phyloP scores from a whole-genome alignment of 345 rosid genomes.

The Fremontodendron californicum region DNA sequence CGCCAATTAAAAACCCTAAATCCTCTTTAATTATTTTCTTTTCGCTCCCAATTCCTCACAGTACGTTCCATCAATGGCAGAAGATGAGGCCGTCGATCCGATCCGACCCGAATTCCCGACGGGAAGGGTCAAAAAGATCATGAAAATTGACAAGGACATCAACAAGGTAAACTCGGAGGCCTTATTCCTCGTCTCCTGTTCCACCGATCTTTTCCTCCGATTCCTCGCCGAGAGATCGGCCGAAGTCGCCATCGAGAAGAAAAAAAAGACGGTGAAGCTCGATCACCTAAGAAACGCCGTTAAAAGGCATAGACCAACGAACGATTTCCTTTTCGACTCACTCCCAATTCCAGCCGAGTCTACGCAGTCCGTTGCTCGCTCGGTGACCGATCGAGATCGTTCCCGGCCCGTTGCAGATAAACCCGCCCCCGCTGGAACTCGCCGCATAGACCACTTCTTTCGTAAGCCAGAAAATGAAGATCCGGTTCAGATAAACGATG shows the following conservation, averaged over 20 bases:
- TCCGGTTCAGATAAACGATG: conserved; percentile 30
- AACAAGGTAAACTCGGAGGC: conserved; percentile 87
- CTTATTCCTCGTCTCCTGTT: conserved; percentile 50
- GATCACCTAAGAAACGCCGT: conserved; percentile 65
- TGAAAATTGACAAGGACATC: conserved; percentile 85
- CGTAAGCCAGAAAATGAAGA: conserved; percentile 35
- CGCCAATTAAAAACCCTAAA: neutral
- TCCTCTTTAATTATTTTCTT: conserved; percentile 30
- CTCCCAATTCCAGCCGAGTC: conserved; percentile 55
- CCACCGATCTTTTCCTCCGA: conserved; percentile 67
- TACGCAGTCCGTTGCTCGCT: conserved; percentile 25
- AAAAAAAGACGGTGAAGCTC: conserved; percentile 61
- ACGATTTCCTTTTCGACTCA: conserved; percentile 83
- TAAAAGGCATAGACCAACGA: conserved; percentile 68
- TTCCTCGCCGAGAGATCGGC: conserved; percentile 70
- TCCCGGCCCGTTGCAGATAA: conserved; percentile 11
- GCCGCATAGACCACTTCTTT: conserved; percentile 63
- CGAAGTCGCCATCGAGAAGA: conserved; percentile 52
- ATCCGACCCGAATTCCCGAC: conserved; percentile 41
- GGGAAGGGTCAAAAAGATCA: conserved; percentile 70
- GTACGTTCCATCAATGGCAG: conserved; percentile 58
- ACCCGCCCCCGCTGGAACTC: conserved; percentile 15
- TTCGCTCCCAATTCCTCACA: conserved; percentile 48
- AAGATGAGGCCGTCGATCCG: conserved; percentile 35
- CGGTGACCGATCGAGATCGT: conserved; percentile 21